A percentile compares a stretch with the other conserved stretches of the same genome.
phyloP scores from a whole-genome alignment of 345 rosid genomes.

The Nasturtium officinale region DNA sequence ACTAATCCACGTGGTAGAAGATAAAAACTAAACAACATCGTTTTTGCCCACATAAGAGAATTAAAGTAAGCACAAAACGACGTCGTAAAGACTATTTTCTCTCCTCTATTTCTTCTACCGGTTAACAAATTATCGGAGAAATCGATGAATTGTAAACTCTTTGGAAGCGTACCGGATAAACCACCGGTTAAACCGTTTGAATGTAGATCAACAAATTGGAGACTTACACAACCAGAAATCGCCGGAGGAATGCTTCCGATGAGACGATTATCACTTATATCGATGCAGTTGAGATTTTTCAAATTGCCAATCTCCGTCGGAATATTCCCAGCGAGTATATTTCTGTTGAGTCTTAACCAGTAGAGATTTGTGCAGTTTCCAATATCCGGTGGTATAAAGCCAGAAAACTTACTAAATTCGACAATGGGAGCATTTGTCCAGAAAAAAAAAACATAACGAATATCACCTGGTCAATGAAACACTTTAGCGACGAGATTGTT shows the following conservation, averaged over 20 bases:
- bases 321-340: slow-evolving; percentile 69
- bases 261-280: slow-evolving; percentile 68
- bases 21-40: no score
- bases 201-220: slow-evolving; percentile 79
- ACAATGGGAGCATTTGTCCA: no score
- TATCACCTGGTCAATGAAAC: no score
- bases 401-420: no score
- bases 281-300: slow-evolving; percentile 70
- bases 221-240: slow-evolving; percentile 59
- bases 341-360: slow-evolving; percentile 67
- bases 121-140: slow-evolving; percentile 73
- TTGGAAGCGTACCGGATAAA: slow-evolving; percentile 67
- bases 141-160: slow-evolving; percentile 66
- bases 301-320: slow-evolving; percentile 76
- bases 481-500: slow-evolving; percentile 89
- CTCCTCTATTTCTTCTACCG: no score
- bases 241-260: slow-evolving; percentile 69
- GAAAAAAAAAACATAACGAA: no score
- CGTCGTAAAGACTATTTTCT: no score
- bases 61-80: no score
- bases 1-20: no score
- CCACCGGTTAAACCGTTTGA: slow-evolving; percentile 74
- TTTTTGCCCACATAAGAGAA: no score
- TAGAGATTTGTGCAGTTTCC: slow-evolving; percentile 78
- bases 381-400: slow-evolving; percentile 75